Evolutionary conservation across 2,329 filamentous ascomycete genomes (phyloP), one percentile per base, ranked within the genome.

Genomic region (Ceratocystis albifundus): DNA sequence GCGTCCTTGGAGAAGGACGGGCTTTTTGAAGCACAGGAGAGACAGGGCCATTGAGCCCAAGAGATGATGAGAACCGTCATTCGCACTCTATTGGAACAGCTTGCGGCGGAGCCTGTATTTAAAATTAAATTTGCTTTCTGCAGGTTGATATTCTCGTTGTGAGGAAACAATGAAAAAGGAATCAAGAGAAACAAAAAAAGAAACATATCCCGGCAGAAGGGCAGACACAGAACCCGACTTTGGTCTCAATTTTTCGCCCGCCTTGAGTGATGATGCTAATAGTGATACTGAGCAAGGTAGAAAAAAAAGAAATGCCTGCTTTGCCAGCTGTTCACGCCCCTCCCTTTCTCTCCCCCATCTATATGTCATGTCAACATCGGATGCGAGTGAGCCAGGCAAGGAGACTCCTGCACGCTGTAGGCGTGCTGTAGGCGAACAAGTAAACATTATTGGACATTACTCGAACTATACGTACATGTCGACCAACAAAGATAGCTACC

Each of bases 141-240:
- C 53, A 59, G 12, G 10, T 59, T n/a, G 53, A n/a, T 12, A 5
- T 59, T n/a, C 25, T 32, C 7, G 28, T 20, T 59, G 28, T 32
- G 53, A n/a, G 30, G 28, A 59, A 22, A 12, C 8, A n/a, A 17
- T 20, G 28, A 67, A 64, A 65, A 50, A 32, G 20, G 46, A 36
- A 28, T 53, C 36, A 48, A 65, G 17, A 65, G 22, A 45, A 55
- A 67, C 66, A 45, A 67, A 66, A 68, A 65, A 44, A 15, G 8
- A 41, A 45, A 10, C 10, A 62, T 44, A 62, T 25, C 8, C n/a
- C 59, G 12, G 36, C 20, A 10, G 25, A 25, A 53, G 32, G 59
- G 36, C 59, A 45, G 59, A 62, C 59, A 8, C 30, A n/a, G 32
- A 59, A 17, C 53, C 36, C 36, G 10, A 36, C 36, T 36, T 36